Base-by-base conservation (phyloP, 306 rosid genomes). In the Crotalaria pallida region DNA sequence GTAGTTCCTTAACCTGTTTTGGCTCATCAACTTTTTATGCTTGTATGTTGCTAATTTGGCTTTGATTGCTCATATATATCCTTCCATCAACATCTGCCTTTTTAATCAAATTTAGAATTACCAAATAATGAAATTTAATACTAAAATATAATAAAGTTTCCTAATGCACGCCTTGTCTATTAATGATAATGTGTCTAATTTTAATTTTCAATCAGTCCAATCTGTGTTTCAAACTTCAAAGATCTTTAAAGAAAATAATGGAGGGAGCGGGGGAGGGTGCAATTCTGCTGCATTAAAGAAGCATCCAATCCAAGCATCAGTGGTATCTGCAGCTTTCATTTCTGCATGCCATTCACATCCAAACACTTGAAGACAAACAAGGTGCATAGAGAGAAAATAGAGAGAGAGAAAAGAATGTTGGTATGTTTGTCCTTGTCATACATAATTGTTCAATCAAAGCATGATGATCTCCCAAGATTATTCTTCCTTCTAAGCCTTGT, bases 291-390 rank as follows among this genome's bases (percentile, higher is more conserved):
- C 78, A 75, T 66, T 68, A 84, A 81, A 78, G 92, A 82, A 88
- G 88, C 75, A 82, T 83, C 84, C 78, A 82, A 80, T 74, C 65
- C 73, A 64, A 51, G 67, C 62, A 56, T 61, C 65, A 63, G 85
- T 78, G 81, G 79, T 38, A 84, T 82, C 84, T 85, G 87, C 96
- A 83, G 93, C 90, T 85, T 93, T 87, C 83, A 15, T 62, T 36
- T 74, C 2, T 84, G 93, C 96, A 82, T 85, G 92, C 90, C 93
- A 93, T 84, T 87, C 49, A 71, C 61, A 58, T 81, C 85, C 97
- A 88, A 87, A 75, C 31, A 53, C 92, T 76, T 81, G 33, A 22
- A 45, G 91, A 90, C 96, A 90, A 93, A 84, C 52, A 49, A 69
- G 56, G 73, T 79, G 71, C 77, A 80, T 61, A 79, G 79, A 78